Base-by-base conservation (phyloP, 345 rosid genomes). In the Arabis alpina region DNA sequence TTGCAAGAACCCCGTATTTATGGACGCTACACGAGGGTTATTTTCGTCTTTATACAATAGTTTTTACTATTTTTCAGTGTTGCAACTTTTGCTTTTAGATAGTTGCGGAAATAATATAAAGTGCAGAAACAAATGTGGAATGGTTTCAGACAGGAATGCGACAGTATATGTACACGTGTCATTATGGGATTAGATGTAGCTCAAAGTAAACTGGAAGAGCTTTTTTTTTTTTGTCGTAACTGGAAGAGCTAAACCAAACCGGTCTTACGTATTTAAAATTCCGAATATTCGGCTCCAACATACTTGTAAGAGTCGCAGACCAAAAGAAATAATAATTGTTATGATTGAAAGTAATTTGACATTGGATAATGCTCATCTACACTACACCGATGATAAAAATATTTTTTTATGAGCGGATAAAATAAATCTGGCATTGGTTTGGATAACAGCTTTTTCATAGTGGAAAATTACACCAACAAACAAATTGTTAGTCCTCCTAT, bases 1-100 rank as follows among this genome's bases (percentile, higher is more conserved):
- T 82, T 59, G 59, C 70, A 25, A 82, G 83, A 69, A 84, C 15
- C 76, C 66, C 79, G 53, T 85, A 92, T 87, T 89, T 92, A 92
- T 70, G 74, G 85, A 11, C 79, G 41, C 80, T 67, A 81, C 19
- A 1, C 1, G 44, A 61, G 45, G 86, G 24, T 39, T 36, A 55
- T 40, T 34, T 54, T 32, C 43, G 55, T 67, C 66, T 60, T 60
- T 44, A 2, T 5, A 14, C 14, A 2, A 1, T 1, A 36, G 8
- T 36, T 36, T 36, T n/a, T n/a, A n/a, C 1, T 10, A 8, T 10
- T n/a, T 55, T 55, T 34, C 27, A 4, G 30, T 45, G 32, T 30
- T 15, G 61, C 37, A 5, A 34, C 8, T 34, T 34, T 6, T 34
- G 8, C 37, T 34, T 34, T 34, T 34, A 4, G 6, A 24, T n/a